phyloP scores from a whole-genome alignment of 768 basidiomycete species.

The Suillus cothurnatus region DNA sequence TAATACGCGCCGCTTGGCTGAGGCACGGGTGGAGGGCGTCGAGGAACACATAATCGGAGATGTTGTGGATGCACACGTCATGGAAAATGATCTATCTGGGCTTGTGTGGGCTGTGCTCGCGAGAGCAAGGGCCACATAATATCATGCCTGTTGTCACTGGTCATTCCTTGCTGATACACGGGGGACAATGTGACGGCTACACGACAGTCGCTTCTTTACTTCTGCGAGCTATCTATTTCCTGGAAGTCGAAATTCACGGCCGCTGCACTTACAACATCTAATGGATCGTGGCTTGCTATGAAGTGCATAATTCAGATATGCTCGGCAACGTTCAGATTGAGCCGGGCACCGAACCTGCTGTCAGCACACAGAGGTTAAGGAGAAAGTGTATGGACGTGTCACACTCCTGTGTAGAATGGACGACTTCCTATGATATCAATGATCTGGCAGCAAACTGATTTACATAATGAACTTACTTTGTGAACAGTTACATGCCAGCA shows the following conservation, averaged over 20 bases:
- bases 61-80: conserved; percentile 61
- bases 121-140: conserved; percentile 34
- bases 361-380: too few relatives aligned
- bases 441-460: too few relatives aligned
- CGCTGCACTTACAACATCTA: not conserved
- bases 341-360: too few relatives aligned
- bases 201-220: not conserved
- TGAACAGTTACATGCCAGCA: not conserved
- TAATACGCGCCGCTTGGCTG: conserved; percentile 64
- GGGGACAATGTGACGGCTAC: not conserved
- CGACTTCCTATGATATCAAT: too few relatives aligned
- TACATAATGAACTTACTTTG: too few relatives aligned
- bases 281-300: not conserved
- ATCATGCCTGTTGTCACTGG: not conserved
- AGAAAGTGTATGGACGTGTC: too few relatives aligned
- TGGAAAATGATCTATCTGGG: conserved; percentile 65
- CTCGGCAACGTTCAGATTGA: not conserved
- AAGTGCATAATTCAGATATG: not conserved
- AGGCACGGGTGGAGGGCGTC: conserved; percentile 59
- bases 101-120: conserved; percentile 63
- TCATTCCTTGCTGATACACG: not conserved
- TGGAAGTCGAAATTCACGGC: not conserved
- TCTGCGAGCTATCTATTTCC: not conserved
- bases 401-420: too few relatives aligned
- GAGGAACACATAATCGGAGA: conserved; percentile 59